Evolutionary conservation across 768 basidiomycete species (phyloP), one percentile per base, ranked within the genome.

Genomic region (Calocybe indica): DNA sequence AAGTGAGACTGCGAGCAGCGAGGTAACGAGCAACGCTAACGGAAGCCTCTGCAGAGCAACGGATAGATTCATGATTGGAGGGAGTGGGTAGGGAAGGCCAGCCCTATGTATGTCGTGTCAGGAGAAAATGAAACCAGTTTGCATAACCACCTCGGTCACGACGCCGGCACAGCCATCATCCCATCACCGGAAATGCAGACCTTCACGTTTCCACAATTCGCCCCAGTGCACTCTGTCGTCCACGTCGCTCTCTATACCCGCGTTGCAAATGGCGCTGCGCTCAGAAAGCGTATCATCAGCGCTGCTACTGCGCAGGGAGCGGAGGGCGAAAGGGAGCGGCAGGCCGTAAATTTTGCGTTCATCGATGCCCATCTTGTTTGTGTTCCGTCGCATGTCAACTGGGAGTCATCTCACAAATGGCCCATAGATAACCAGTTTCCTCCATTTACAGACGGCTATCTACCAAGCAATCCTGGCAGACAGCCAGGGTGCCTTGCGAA

Each of bases 341-440:
- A 79, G 29, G 77, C 78, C n/a, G 77, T 96, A 55, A 90, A 93
- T 57, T 96, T 89, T 67, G 87, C 88, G 0, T 97, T 97, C 64
- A 72, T 98, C 58, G 87, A 97, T 61, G 91, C 89, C 14, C 73
- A 72, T 33, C 76, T 92, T 58, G 92, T 95, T 52, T 51, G 87
- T 65, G 43, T 28, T 31, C 45, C 30, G 40, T 45, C 32, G 30
- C 49, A 39, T 48, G 31, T 11, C 42, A n/a, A 22, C 47, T 13
- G 11, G 41, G 9, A 6, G 40, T 37, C 36, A 12, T 40, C 50
- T 50, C 36, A 37, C 50, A 52, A 45, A n/a, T 32, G 22, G 5
- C 3, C 8, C 22, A 37, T 57, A 96, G 94, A 82, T 97, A 39
- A 86, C 88, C 0, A 93, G 92, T 47, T 62, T 74, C 3, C 60